Percentiles rank a stretch among this genome's conserved stretches.
Conservation (phyloP, 306 rosid species). For the Inga oerstediana region DNA sequence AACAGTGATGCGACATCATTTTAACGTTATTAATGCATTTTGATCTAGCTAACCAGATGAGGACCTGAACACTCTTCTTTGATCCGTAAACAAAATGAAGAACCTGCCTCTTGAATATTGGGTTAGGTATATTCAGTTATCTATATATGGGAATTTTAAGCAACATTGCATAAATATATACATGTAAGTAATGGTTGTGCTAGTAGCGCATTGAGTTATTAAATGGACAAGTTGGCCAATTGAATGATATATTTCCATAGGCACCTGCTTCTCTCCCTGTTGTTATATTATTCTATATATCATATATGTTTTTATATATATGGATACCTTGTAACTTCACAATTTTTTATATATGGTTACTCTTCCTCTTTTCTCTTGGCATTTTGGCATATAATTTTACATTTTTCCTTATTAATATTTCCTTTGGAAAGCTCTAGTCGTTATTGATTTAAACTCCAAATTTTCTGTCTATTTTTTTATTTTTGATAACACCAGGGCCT, state of each 20-base stretch:
- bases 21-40: no score
- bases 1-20: not conserved
- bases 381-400: no score
- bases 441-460: no score
- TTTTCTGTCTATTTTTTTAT: no score
- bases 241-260: not conserved
- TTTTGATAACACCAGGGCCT: no score
- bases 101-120: conserved; percentile 53
- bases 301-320: not conserved
- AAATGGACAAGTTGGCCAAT: not conserved
- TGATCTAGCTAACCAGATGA: conserved; percentile 54
- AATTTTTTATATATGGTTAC: no score
- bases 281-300: not conserved
- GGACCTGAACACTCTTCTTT: conserved; percentile 66
- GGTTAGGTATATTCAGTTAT: not conserved
- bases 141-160: not conserved
- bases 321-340: not conserved
- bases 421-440: no score
- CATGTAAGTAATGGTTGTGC: not conserved
- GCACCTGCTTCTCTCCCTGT: not conserved
- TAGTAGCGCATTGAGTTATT: not conserved
- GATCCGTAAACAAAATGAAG: conserved; percentile 82
- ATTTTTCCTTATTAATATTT: no score
- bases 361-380: no score
- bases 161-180: no score